Evolutionary conservation across 192 early-diverging fungal species (phyloP).

Genomic region (Kappamyces sp.): DNA sequence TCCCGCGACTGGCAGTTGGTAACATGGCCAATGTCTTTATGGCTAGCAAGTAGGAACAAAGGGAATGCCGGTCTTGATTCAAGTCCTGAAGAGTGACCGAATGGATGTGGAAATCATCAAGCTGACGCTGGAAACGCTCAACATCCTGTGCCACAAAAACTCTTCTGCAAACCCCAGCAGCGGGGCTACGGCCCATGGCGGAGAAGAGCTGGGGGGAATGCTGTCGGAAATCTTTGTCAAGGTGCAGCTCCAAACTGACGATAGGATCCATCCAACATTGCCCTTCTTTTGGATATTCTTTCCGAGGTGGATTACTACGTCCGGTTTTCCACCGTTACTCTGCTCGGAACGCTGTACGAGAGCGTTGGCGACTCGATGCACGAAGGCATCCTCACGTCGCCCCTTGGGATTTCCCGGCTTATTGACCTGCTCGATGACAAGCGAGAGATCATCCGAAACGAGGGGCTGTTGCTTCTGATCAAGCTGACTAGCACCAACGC

Average conservation of each 20-base stretch:
- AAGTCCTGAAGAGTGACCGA: constrained; percentile 70
- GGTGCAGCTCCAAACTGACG: constrained; percentile 15
- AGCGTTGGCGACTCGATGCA: constrained; percentile 62
- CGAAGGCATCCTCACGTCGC: constrained; percentile 78
- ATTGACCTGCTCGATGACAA: constrained; percentile 92
- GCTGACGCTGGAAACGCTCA: constrained; percentile 84
- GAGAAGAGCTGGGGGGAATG: constrained; percentile 33
- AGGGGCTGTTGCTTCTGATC: constrained; percentile 87
- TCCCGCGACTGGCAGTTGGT: constrained; percentile 76
- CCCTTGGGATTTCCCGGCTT: constrained; percentile 58
- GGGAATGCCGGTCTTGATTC: constrained; percentile 66
- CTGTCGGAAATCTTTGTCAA: constrained; percentile 43
- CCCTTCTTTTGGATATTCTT: constrained; percentile 76
- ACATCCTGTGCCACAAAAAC: constrained; percentile 59
- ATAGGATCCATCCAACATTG: constrained; percentile 59
- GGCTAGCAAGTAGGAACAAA: constrained; percentile 78
- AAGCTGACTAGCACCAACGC: constrained; percentile 86
- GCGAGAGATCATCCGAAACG: constrained; percentile 94
- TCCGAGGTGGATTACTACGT: constrained; percentile 93
- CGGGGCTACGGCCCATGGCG: constrained; percentile 8
- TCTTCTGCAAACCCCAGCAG: not conserved
- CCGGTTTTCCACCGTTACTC: constrained; percentile 83
- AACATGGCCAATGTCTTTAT: constrained; percentile 9
- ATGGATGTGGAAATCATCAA: constrained; percentile 84
- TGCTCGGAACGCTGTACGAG: constrained; percentile 69